Conservation (phyloP, 2,329 filamentous ascomycete species). For the Aspergillus ochraceoroseus region DNA sequence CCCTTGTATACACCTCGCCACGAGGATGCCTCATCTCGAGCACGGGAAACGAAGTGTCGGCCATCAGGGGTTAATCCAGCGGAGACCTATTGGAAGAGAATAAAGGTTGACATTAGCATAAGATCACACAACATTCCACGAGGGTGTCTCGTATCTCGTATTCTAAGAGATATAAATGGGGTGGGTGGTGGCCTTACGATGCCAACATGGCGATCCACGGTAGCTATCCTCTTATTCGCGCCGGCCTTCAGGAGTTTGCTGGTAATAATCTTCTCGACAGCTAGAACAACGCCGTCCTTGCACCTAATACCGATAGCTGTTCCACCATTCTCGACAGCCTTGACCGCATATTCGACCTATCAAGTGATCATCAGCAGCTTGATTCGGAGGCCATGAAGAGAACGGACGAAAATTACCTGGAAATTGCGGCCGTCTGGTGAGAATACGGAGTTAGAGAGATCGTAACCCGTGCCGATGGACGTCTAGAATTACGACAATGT, state of each 20-base stretch:
- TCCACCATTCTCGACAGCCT: slow-evolving; percentile 96
- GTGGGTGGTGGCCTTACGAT: slow-evolving; percentile 58
- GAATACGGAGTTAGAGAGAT: slow-evolving; percentile 99
- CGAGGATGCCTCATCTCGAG: slow-evolving; percentile 83
- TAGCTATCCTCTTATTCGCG: slow-evolving; percentile 96
- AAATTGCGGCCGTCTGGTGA: slow-evolving; percentile 98
- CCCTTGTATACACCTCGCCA: slow-evolving; percentile 95
- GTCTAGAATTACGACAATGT: slow-evolving; percentile 57
- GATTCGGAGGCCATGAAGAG: neutral
- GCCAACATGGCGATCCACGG: slow-evolving; percentile 87
- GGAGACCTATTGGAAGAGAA: slow-evolving; percentile 60
- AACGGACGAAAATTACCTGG: slow-evolving; percentile 58
- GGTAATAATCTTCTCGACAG: slow-evolving; percentile 91
- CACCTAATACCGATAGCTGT: slow-evolving; percentile 94
- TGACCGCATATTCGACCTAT: slow-evolving; percentile 91
- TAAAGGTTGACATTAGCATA: neutral
- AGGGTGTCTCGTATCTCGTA: no score
- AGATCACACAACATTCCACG: no score
- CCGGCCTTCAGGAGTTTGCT: slow-evolving; percentile 93
- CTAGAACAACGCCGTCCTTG: slow-evolving; percentile 94
- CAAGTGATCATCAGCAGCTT: slow-evolving; percentile 16
- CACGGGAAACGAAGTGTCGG: slow-evolving; percentile 88
- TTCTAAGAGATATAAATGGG: neutral
- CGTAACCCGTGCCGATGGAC: slow-evolving; percentile 99
- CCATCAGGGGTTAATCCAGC: slow-evolving; percentile 93